phyloP scores from a whole-genome alignment of 805 yeast genomes.

The Candida adriatica region DNA sequence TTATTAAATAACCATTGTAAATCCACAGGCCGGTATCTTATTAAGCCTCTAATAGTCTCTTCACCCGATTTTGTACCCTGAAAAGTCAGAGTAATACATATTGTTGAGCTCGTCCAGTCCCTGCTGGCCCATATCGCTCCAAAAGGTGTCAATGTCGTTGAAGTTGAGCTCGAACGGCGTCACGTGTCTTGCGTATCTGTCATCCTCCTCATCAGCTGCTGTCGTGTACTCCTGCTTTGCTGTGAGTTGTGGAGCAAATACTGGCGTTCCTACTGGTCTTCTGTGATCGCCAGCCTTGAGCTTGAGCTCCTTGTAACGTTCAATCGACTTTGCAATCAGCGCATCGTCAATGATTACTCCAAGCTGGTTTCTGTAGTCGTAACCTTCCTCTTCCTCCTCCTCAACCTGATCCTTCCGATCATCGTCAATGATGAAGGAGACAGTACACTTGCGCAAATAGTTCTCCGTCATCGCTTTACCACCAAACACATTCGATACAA shows the following conservation, averaged over 20 bases:
- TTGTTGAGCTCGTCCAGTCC: slow-evolving; percentile 22
- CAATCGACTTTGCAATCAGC: slow-evolving; percentile 11
- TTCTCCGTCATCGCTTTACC: slow-evolving; percentile 25
- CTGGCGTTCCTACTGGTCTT: slow-evolving; percentile 7
- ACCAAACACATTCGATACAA: slow-evolving; percentile 27
- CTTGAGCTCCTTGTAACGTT: slow-evolving; percentile 10
- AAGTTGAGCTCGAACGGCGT: slow-evolving; percentile 17
- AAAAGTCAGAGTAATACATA: slow-evolving; percentile 23
- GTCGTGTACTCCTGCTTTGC: background rate
- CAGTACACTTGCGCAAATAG: slow-evolving; percentile 24
- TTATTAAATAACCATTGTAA: background rate
- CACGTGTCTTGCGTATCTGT: slow-evolving; percentile 4
- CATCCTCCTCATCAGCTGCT: slow-evolving; percentile 3
- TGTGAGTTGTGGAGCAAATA: slow-evolving; percentile 6
- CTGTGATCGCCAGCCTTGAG: slow-evolving; percentile 7
- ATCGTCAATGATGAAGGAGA: slow-evolving; percentile 21
- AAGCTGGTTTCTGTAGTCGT: slow-evolving; percentile 16
- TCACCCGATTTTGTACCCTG: slow-evolving; percentile 20
- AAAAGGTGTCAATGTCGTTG: slow-evolving; percentile 18
- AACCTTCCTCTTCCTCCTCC: slow-evolving; percentile 7
- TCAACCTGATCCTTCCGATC: slow-evolving; percentile 7
- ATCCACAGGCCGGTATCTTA: slow-evolving; percentile 1
- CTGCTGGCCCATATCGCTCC: slow-evolving; percentile 24
- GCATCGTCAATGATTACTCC: slow-evolving; percentile 16
- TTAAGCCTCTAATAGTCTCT: background rate